A percentile compares a stretch with the other conserved stretches of the same genome.
Evolutionary conservation across 2,329 filamentous ascomycete species (phyloP).

Genomic region (Trichoderma sp.): DNA sequence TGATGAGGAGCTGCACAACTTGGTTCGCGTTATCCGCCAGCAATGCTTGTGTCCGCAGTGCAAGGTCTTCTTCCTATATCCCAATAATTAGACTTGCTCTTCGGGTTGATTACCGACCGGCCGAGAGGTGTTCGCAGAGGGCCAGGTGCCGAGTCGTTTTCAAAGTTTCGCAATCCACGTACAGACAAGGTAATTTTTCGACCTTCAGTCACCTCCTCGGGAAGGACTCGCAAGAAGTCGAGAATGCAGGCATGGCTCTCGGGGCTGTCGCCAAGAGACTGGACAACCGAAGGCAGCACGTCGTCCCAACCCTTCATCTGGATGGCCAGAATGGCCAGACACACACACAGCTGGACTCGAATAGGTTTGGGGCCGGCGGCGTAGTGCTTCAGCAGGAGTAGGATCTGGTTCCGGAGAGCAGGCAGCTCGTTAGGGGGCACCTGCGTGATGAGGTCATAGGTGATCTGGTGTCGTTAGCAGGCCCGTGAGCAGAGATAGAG

Average conservation of each 20-base stretch:
- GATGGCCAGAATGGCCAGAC: slow-evolving; percentile 89
- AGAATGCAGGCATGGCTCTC: slow-evolving; percentile 84
- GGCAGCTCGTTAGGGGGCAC: slow-evolving; percentile 74
- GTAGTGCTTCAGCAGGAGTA: slow-evolving; percentile 79
- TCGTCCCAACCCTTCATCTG: slow-evolving; percentile 97
- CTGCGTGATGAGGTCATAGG: slow-evolving; percentile 87
- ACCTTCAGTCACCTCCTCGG: slow-evolving; percentile 98
- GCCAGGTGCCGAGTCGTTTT: slow-evolving; percentile 45
- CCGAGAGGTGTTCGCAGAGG: slow-evolving; percentile 41
- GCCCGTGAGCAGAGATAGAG: background rate
- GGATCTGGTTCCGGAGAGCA: slow-evolving; percentile 78
- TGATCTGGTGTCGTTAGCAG: slow-evolving; percentile 65
- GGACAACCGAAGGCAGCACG: slow-evolving; percentile 79
- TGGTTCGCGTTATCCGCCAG: slow-evolving; percentile 87
- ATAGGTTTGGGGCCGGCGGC: slow-evolving; percentile 81
- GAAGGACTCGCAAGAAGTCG: slow-evolving; percentile 94
- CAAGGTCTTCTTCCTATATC: slow-evolving; percentile 91
- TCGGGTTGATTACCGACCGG: slow-evolving; percentile 36
- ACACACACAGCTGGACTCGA: slow-evolving; percentile 90
- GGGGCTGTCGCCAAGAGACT: slow-evolving; percentile 73
- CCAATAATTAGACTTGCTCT: slow-evolving; percentile 44
- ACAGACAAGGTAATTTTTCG: slow-evolving; percentile 99
- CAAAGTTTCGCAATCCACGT: slow-evolving; percentile 67
- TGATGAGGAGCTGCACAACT: slow-evolving; percentile 83
- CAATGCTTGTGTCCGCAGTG: slow-evolving; percentile 80